Base-by-base conservation (phyloP, 805 yeast genomes). In the Metschnikowia hibisci region DNA sequence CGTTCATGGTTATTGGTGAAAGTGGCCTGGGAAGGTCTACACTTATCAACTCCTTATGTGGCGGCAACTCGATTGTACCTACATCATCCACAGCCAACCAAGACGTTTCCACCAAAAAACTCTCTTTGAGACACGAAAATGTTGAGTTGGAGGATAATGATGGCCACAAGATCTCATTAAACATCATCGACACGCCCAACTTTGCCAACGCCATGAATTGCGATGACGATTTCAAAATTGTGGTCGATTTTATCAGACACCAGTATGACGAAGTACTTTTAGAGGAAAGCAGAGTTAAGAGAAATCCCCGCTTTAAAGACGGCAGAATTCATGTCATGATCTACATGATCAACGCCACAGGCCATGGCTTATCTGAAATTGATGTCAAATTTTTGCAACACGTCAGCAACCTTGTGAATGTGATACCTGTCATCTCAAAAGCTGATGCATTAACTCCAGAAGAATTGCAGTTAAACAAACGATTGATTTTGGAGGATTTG, bases 1-100 rank as follows among this genome's bases (percentile, higher is more conserved):
- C 95, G 16, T 62, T 86, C 46, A 82, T 89, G 91, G 82, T 87
- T 30, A 82, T 87, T 43, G 97, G 96, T 33, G 84, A 86, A 59
- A 79, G 83, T 36, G 97, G 97, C 2, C 70, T 81, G 35, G 96
- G 96, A 13, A 78, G 96, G 61, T 84, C 96, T n/a, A 89, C 96
- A 4, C 84, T 89, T 56, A 87, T 90, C 61, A 89, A 90, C 68
- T 84, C 95, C 29, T 72, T 89, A 42, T 89, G 96, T 67, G 96
- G 86, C 46, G 93, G 89, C 51, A 81, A 84, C 53, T 56, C 67
- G 32, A 89, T 89, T 30, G 91, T 85, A 10, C 87, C 84, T 32
- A 74, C 81, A 0, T 78, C 86, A 2, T 76, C 82, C 25, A 81
- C 88, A 1, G 69, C 76, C 11, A 74, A 75, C 22, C 81, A 82